Percentiles rank a stretch among this genome's conserved stretches.
phyloP scores from a whole-genome alignment of 1,139 yeast species.

The Geotrichum phurueaensis region DNA sequence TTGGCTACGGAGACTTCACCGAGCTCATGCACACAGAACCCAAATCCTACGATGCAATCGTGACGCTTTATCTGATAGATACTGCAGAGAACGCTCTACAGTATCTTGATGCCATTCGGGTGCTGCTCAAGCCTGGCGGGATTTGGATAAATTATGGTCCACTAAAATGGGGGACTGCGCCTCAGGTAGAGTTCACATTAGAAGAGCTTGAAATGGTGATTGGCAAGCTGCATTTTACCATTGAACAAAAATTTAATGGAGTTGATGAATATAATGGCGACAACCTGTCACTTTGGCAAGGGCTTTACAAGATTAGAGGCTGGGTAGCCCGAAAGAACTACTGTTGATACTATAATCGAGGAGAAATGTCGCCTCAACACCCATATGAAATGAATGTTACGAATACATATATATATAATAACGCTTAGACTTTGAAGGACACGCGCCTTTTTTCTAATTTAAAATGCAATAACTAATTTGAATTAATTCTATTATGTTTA shows the following conservation, averaged over 20 bases:
- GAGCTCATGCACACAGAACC: slow-evolving; percentile 21
- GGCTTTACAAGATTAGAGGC: slow-evolving; percentile 27
- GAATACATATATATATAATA: background rate
- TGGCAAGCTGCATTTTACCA: slow-evolving; percentile 57
- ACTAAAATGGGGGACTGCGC: slow-evolving; percentile 80
- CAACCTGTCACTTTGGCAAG: slow-evolving; percentile 26
- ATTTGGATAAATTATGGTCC: slow-evolving; percentile 86
- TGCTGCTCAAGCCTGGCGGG: slow-evolving; percentile 45
- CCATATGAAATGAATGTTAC: background rate
- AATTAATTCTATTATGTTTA: background rate
- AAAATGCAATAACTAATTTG: background rate
- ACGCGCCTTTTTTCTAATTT: background rate
- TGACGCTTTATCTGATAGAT: slow-evolving; percentile 73
- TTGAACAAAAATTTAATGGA: slow-evolving; percentile 37
- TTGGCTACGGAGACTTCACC: slow-evolving; percentile 59
- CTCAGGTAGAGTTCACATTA: slow-evolving; percentile 63
- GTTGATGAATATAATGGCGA: slow-evolving; percentile 31
- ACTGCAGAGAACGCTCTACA: slow-evolving; percentile 79
- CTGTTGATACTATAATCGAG: background rate
- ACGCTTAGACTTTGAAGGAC: background rate
- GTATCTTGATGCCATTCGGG: slow-evolving; percentile 55
- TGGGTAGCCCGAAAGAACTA: slow-evolving; percentile 24
- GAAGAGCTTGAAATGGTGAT: slow-evolving; percentile 57
- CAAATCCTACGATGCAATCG: slow-evolving; percentile 37
- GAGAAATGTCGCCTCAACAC: background rate